Percentiles rank a stretch among this genome's conserved stretches.
Conservation (phyloP, 208 protist genomes). For the Strigomonas oncopelti region DNA sequence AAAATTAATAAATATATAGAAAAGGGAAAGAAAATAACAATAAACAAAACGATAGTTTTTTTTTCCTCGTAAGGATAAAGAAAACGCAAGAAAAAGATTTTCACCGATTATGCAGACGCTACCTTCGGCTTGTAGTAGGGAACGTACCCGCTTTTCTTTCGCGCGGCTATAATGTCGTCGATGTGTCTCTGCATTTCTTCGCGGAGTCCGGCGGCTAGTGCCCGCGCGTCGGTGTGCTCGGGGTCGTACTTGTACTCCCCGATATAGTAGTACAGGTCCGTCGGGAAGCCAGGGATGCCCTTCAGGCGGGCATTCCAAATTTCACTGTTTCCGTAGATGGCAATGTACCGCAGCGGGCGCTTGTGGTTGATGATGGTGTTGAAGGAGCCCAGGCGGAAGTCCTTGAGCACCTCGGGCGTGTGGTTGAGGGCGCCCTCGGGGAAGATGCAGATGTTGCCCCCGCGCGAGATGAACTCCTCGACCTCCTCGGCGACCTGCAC, state of each 20-base stretch:
- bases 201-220: conserved; percentile 37
- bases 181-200: conserved; percentile 61
- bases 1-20: not conserved
- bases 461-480: conserved; percentile 37
- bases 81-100: not conserved
- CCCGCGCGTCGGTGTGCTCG: conserved; percentile 25
- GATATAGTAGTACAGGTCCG: conserved; percentile 56
- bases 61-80: not conserved
- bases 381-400: conserved; percentile 75
- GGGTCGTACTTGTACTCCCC: conserved; percentile 54
- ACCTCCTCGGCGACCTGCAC: conserved; percentile 36
- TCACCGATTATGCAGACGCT: not conserved
- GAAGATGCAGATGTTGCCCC: conserved; percentile 63
- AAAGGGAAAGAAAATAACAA: conserved; percentile 2
- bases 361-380: conserved; percentile 49
- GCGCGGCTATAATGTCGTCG: conserved; percentile 41
- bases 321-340: conserved; percentile 47
- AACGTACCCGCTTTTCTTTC: conserved; percentile 35
- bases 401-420: conserved; percentile 39
- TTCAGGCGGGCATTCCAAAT: conserved; percentile 51
- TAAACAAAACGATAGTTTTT: not conserved
- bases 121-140: conserved; percentile 26
- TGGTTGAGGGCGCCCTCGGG: conserved; percentile 73
- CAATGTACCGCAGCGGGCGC: conserved; percentile 43
- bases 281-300: conserved; percentile 51